phyloP scores from a whole-genome alignment of 1,284 basidiomycete genomes.

The Tilletia setariae region DNA sequence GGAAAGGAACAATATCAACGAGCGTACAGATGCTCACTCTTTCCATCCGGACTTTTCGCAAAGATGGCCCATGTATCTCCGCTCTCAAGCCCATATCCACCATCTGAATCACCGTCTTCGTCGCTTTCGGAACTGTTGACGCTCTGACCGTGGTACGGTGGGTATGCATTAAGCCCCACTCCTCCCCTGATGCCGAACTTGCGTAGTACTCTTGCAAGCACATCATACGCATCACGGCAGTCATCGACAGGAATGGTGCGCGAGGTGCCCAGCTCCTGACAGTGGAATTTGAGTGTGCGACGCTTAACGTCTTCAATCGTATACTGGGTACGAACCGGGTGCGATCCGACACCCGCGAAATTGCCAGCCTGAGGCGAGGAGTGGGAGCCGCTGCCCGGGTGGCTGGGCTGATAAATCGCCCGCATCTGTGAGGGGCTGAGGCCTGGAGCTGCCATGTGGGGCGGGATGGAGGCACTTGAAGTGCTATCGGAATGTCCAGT shows the following conservation, averaged over 20 bases:
- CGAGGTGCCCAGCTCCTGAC: slow-evolving; percentile 43
- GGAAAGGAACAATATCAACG: neutral
- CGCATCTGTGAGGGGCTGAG: too few relatives aligned
- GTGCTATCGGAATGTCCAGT: too few relatives aligned
- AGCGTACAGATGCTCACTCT: slow-evolving; percentile 22
- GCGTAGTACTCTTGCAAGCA: slow-evolving; percentile 48
- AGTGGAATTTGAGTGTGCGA: slow-evolving; percentile 52
- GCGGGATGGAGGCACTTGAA: neutral
- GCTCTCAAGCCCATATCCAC: neutral
- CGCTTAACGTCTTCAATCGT: slow-evolving; percentile 41
- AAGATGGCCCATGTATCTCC: slow-evolving; percentile 45
- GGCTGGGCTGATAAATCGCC: too few relatives aligned
- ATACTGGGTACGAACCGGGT: too few relatives aligned
- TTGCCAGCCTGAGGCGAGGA: too few relatives aligned
- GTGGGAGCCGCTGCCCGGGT: too few relatives aligned
- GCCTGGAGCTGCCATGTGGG: neutral
- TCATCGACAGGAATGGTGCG: slow-evolving; percentile 49
- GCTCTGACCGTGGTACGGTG: neutral
- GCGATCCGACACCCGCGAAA: too few relatives aligned
- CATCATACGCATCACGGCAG: slow-evolving; percentile 45
- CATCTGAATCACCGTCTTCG: slow-evolving; percentile 21
- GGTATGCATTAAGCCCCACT: neutral
- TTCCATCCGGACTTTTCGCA: slow-evolving; percentile 41
- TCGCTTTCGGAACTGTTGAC: neutral
- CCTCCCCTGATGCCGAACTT: slow-evolving; percentile 44